These are phyloP conservation scores for maize (Zea mays) DNA, from an alignment of 176 grass and related monocot genomes.

Conservation along the genomic window Zm-B73-REFERENCE-NAM-5.0 NC_050096.1:16457001-16457500, in stretches of 20 bases:
- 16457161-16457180: background rate
- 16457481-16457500: conserved; percentile 63
- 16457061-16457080: background rate
- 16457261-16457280: background rate
- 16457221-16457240: background rate
- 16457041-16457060: background rate
- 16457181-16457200: background rate
- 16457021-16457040: background rate
- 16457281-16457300: background rate
- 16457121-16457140: background rate
- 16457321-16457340: conserved; percentile 44
- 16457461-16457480: conserved; percentile 79
- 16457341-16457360: conserved; percentile 97
- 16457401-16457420: conserved; percentile 93
- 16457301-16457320: background rate
- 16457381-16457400: conserved; percentile 84
- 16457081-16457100: background rate
- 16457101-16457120: background rate
- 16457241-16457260: too few species aligned
- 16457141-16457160: background rate
- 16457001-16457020: background rate
- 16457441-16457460: conserved; percentile 71
- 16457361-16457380: conserved; percentile 75
- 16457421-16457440: conserved; percentile 79
- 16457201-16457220: background rate